Evolutionary conservation across 2,329 filamentous ascomycete genomes (phyloP), one percentile per base, ranked within the genome.

Genomic region (Fusarium sp.): DNA sequence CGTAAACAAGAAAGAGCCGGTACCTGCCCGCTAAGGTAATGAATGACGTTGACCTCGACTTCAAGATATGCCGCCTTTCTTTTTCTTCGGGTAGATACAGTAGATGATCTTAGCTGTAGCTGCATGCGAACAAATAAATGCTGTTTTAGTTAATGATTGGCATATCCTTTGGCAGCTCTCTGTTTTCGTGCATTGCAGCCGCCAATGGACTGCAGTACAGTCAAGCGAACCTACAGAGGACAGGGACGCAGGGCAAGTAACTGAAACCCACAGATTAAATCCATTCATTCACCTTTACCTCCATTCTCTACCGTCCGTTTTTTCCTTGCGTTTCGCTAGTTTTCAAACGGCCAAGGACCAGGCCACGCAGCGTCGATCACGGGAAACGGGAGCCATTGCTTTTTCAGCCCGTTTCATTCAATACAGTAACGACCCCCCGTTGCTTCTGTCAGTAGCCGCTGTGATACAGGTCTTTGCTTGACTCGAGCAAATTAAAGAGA

Each of bases 361-460:
- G 59, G 25, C 58, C 51, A 58, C 51, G 60, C 40, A 59, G 55
- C 20, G 56, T 55, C 66, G 61, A 69, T 69, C 61, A 59, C 41
- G 49, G 49, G 13, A 21, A n/a, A 42, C 46, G 59, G 53, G 14
- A 61, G 53, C 55, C 27, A 43, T 46, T 20, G 45, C 45, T 41
- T 43, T 43, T 43, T 40, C 46, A 56, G 55, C 59, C 53, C 32
- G 50, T 64, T 54, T 42, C 30, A 58, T 54, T 42, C 30, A 63
- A 50, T 49, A 61, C 30, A 63, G 47, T 49, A 61, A 23, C 16
- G 14, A 23, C 16, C 10, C 50, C 21, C 42, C 27, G 30, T n/a
- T 21, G 28, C 23, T n/a, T 37, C 56, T 60, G 63, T 30, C 47
- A 41, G 41, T 65, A 62, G 40, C 55, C 45, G 55, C 18, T 45